A percentile compares a stretch with the other conserved stretches of the same genome.
Evolutionary conservation across 495 filamentous ascomycete species (phyloP).

Genomic region (Annulohypoxylon moriforme): DNA sequence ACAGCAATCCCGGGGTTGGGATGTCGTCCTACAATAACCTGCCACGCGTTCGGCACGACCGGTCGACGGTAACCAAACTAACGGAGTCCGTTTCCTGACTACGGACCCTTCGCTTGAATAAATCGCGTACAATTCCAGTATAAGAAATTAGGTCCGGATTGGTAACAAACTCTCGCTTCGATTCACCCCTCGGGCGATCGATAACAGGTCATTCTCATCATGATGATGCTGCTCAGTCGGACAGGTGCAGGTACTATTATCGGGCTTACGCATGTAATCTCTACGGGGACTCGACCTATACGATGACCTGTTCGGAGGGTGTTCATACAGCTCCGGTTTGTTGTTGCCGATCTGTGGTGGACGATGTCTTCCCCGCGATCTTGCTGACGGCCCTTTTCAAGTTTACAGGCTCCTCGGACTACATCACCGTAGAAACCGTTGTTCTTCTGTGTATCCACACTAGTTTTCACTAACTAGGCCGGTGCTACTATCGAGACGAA

Average conservation of each 20-base stretch:
- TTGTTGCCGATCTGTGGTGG: conserved; percentile 45
- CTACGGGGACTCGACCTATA: background rate
- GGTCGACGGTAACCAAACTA: conserved; percentile 5
- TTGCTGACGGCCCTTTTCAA: conserved; percentile 48
- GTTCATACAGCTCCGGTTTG: conserved; percentile 49
- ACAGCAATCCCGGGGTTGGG: conserved; percentile 16
- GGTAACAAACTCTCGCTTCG: background rate
- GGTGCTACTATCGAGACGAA: conserved; percentile 34
- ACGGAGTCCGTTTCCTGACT: background rate
- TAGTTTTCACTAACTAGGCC: conserved; percentile 40
- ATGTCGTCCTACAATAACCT: conserved; percentile 31
- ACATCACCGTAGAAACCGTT: conserved; percentile 43
- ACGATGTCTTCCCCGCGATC: conserved; percentile 47
- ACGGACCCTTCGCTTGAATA: background rate
- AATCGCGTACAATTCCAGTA: background rate
- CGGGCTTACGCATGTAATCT: conserved; percentile 28
- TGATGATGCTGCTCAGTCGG: conserved; percentile 25
- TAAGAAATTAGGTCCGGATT: background rate
- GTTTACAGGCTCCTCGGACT: conserved; percentile 20
- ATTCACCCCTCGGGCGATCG: background rate
- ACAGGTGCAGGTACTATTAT: conserved; percentile 34
- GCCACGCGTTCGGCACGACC: conserved; percentile 17
- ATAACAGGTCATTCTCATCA: conserved; percentile 8
- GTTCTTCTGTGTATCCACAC: conserved; percentile 44
- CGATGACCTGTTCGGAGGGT: conserved; percentile 2